Percentiles rank a stretch among this genome's conserved stretches.
Conservation (phyloP, 2,329 filamentous ascomycete species). For the Neophaeococcomyces aloes region DNA sequence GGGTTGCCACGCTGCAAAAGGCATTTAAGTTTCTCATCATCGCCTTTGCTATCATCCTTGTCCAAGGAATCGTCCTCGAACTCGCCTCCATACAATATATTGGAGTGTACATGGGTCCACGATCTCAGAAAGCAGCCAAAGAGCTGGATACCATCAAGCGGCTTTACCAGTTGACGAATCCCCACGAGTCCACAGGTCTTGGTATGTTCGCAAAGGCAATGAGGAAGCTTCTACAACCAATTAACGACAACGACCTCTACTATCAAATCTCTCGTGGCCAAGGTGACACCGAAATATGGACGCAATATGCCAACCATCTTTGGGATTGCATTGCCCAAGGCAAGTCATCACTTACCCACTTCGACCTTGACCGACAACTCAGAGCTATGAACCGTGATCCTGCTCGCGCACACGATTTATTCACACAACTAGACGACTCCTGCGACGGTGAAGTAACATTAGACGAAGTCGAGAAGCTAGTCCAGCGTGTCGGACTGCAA, state of each 20-base stretch:
- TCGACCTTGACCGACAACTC: constrained; percentile 1
- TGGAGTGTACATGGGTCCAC: constrained; percentile 7
- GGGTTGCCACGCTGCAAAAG: constrained; percentile 1
- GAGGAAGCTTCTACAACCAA: constrained; percentile 1
- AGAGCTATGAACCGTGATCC: constrained; percentile 4
- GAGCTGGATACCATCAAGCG: constrained; percentile 5
- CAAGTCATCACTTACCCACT: neutral
- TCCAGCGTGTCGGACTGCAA: neutral
- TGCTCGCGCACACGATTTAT: constrained; percentile 1
- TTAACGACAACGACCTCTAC: constrained; percentile 1
- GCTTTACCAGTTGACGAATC: constrained; percentile 1
- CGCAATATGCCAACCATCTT: constrained; percentile 3
- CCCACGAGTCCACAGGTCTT: neutral
- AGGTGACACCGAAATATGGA: neutral
- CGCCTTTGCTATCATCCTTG: constrained; percentile 5
- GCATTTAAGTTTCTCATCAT: constrained; percentile 7
- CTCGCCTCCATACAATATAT: constrained; percentile 4
- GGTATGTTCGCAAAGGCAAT: neutral
- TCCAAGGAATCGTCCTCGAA: constrained; percentile 5
- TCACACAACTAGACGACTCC: constrained; percentile 2
- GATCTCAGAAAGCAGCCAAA: constrained; percentile 1
- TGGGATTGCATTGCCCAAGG: neutral
- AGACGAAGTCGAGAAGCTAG: constrained; percentile 5
- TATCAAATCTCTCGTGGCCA: constrained; percentile 3
- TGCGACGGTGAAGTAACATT: constrained; percentile 2